Percentiles rank a stretch among this genome's conserved stretches.
These are phyloP conservation scores for Gossypium davidsonii DNA, from an alignment of 441 rosid species.

Conservation along the genomic window DNA sequence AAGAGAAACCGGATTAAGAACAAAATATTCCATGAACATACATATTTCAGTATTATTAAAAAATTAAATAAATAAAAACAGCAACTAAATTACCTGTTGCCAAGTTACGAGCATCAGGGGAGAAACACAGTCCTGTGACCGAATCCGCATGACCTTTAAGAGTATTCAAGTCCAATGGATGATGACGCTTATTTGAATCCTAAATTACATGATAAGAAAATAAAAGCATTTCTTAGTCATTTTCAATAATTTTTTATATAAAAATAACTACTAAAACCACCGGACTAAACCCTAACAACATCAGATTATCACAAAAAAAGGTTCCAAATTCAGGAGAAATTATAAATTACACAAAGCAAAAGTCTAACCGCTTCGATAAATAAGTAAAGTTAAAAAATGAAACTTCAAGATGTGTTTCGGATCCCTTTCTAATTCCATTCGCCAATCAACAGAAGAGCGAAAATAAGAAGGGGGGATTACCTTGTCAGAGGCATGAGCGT, in stretches of 20 bases:
- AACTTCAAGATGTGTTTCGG: not conserved
- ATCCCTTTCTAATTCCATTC: not conserved
- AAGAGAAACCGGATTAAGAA: not conserved
- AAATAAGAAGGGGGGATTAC: slow-evolving; percentile 22
- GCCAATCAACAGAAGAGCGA: not conserved
- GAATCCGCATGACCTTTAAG: slow-evolving; percentile 92
- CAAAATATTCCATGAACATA: not conserved
- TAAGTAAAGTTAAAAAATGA: not conserved
- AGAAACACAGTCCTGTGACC: slow-evolving; percentile 73
- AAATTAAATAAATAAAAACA: not conserved
- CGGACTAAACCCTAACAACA: not conserved
- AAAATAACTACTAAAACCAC: not conserved
- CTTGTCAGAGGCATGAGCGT: slow-evolving; percentile 67
- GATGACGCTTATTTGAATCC: slow-evolving; percentile 79
- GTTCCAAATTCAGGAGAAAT: not conserved
- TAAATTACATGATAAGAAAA: slow-evolving; percentile 25
- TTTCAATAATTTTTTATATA: not conserved
- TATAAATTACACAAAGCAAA: not conserved
- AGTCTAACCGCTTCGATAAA: not conserved
- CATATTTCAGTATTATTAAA: slow-evolving; percentile 7
- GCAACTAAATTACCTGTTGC: slow-evolving; percentile 56
- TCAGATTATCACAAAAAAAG: not conserved
- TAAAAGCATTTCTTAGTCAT: not conserved
- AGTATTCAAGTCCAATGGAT: slow-evolving; percentile 88
- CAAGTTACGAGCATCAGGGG: slow-evolving; percentile 62